A percentile compares a stretch with the other conserved stretches of the same genome.
These are phyloP conservation scores for Hypoxylon sp. DNA, from an alignment of 2,329 filamentous ascomycete species.

Conservation along the genomic window DNA sequence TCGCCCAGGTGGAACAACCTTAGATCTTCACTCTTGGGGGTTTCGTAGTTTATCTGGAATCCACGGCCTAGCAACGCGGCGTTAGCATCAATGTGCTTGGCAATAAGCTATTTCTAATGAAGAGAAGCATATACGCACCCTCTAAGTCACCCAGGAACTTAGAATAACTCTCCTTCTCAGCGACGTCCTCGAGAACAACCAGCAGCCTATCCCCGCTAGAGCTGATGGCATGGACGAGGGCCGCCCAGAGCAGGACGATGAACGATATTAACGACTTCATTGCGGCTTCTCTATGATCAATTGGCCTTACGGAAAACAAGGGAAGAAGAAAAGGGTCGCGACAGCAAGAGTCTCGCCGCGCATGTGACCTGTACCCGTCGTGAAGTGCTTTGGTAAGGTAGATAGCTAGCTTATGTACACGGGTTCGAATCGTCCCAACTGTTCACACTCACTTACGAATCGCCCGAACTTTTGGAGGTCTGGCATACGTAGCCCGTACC, in stretches of 20 bases:
- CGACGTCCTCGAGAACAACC: constrained; percentile 86
- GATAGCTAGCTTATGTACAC: constrained; percentile 11
- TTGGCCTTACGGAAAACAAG: constrained; percentile 38
- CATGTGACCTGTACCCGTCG: constrained; percentile 44
- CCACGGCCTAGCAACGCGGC: constrained; percentile 76
- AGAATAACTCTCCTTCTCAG: constrained; percentile 86
- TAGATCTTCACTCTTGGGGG: constrained; percentile 83
- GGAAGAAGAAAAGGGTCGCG: constrained; percentile 45
- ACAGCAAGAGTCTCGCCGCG: constrained; percentile 47
- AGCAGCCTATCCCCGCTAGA: constrained; percentile 84
- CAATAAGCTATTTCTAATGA: neutral
- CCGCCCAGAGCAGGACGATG: constrained; percentile 75
- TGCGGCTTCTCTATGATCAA: constrained; percentile 40
- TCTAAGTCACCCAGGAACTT: constrained; percentile 82
- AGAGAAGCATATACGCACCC: constrained; percentile 63
- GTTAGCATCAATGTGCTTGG: constrained; percentile 21
- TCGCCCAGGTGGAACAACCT: constrained; percentile 88
- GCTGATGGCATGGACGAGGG: constrained; percentile 82
- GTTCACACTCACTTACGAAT: constrained; percentile 36
- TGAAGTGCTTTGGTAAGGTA: neutral
- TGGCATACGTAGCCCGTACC: constrained; percentile 55
- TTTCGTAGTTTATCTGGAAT: constrained; percentile 84
- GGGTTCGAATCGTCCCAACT: constrained; percentile 35
- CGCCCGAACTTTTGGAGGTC: constrained; percentile 39
- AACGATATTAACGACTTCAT: constrained; percentile 85